Conservation (phyloP, 2,329 filamentous ascomycete species). For the Zymoseptoria passerinii region DNA sequence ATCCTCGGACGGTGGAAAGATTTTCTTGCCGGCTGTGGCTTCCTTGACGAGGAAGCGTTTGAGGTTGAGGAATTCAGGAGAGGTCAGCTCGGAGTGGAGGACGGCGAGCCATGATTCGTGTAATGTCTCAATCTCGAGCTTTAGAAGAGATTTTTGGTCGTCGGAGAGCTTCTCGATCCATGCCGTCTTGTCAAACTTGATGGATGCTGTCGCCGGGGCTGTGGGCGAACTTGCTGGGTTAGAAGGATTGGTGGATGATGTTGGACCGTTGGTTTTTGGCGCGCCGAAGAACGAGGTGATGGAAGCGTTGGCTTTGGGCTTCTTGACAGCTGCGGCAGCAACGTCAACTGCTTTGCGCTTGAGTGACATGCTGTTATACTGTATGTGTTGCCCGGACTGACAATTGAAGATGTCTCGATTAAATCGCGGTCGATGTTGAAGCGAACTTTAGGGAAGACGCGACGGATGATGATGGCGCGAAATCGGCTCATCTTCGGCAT, state of each 20-base stretch:
- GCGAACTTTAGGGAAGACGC: neutral
- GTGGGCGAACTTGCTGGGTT: slow-evolving; percentile 23
- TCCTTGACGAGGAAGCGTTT: slow-evolving; percentile 83
- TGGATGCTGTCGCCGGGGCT: slow-evolving; percentile 26
- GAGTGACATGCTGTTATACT: slow-evolving; percentile 36
- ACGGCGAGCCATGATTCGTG: slow-evolving; percentile 85
- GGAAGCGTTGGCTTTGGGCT: slow-evolving; percentile 55
- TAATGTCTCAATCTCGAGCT: slow-evolving; percentile 85
- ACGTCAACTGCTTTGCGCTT: slow-evolving; percentile 43
- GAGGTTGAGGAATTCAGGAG: slow-evolving; percentile 71
- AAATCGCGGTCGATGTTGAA: neutral
- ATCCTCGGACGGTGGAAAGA: slow-evolving; percentile 81
- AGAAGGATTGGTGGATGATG: slow-evolving; percentile 25
- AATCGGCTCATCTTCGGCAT: neutral
- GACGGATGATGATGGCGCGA: neutral
- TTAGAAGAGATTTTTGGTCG: slow-evolving; percentile 74
- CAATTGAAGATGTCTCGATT: neutral
- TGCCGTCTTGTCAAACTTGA: slow-evolving; percentile 76
- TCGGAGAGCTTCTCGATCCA: slow-evolving; percentile 73
- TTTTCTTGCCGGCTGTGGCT: slow-evolving; percentile 60
- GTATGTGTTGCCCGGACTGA: neutral
- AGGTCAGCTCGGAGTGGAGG: slow-evolving; percentile 76
- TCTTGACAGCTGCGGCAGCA: slow-evolving; percentile 40
- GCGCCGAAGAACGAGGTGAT: slow-evolving; percentile 85
- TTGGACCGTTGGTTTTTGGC: slow-evolving; percentile 44